These are phyloP conservation scores for Macrocybe gigantea DNA, from an alignment of 768 basidiomycete genomes.

Conservation along the genomic window DNA sequence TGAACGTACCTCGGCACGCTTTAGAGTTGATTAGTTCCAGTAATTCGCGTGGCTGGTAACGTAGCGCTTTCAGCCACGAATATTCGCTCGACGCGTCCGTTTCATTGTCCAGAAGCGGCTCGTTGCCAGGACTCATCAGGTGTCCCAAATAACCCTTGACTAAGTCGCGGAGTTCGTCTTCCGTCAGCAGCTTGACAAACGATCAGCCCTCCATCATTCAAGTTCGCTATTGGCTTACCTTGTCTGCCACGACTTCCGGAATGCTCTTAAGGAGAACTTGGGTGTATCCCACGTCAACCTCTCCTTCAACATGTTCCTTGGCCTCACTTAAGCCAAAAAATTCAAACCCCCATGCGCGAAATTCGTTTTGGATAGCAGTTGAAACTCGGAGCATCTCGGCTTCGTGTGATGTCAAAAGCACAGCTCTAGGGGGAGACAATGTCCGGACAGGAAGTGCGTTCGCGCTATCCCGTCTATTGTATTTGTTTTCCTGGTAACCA, in stretches of 20 bases:
- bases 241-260: slow-evolving; percentile 68
- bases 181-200: slow-evolving; percentile 46
- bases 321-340: slow-evolving; percentile 34
- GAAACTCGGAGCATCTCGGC: slow-evolving; percentile 41
- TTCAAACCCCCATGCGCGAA: slow-evolving; percentile 65
- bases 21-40: slow-evolving; percentile 89
- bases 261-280: slow-evolving; percentile 61
- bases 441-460: slow-evolving; percentile 31
- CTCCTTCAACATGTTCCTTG: slow-evolving; percentile 9
- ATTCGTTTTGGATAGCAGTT: slow-evolving; percentile 35
- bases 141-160: slow-evolving; percentile 65
- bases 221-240: slow-evolving; percentile 38
- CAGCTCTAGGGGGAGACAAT: slow-evolving; percentile 48
- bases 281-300: slow-evolving; percentile 38
- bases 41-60: slow-evolving; percentile 79
- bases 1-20: slow-evolving; percentile 79
- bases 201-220: background rate
- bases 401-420: slow-evolving; percentile 67
- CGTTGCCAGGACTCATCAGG: slow-evolving; percentile 42
- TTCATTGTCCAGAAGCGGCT: slow-evolving; percentile 9
- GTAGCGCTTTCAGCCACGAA: slow-evolving; percentile 66
- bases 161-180: slow-evolving; percentile 69
- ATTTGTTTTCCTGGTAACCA: slow-evolving; percentile 49
- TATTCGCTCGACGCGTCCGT: slow-evolving; percentile 20
- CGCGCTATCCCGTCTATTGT: slow-evolving; percentile 16